A percentile compares a stretch with the other conserved stretches of the same genome.
These are phyloP conservation scores for Cercospora zeae-maydis DNA, from an alignment of 2,329 filamentous ascomycete genomes.

Conservation along the genomic window DNA sequence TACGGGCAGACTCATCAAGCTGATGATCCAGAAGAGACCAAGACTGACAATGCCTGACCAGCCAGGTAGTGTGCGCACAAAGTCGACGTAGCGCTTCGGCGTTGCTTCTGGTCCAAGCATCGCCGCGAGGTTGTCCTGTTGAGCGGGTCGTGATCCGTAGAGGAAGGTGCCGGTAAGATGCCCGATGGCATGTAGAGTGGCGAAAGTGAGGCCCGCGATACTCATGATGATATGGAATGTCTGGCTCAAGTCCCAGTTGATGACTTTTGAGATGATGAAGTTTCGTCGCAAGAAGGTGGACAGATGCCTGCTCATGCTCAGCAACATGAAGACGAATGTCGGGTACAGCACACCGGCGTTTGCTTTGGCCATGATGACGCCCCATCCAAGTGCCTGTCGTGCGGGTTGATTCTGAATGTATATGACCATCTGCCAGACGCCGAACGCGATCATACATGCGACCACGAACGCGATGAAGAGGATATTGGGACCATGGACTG, in stretches of 20 bases:
- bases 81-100: slow-evolving; percentile 47
- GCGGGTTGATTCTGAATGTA: slow-evolving; percentile 48
- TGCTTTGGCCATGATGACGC: slow-evolving; percentile 54
- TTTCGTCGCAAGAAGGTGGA: slow-evolving; percentile 53
- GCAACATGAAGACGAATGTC: slow-evolving; percentile 56
- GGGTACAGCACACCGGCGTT: slow-evolving; percentile 55
- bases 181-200: slow-evolving; percentile 53
- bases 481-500: slow-evolving; percentile 53
- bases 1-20: slow-evolving; percentile 49
- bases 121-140: slow-evolving; percentile 46
- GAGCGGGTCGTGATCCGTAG: slow-evolving; percentile 46
- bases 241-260: slow-evolving; percentile 57
- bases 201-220: slow-evolving; percentile 49
- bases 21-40: slow-evolving; percentile 50
- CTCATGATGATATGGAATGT: slow-evolving; percentile 56
- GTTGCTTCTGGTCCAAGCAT: slow-evolving; percentile 45
- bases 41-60: slow-evolving; percentile 51
- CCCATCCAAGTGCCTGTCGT: slow-evolving; percentile 53
- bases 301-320: slow-evolving; percentile 58
- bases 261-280: slow-evolving; percentile 52
- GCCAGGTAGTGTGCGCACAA: slow-evolving; percentile 49
- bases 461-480: slow-evolving; percentile 50
- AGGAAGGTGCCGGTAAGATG: slow-evolving; percentile 54
- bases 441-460: slow-evolving; percentile 49
- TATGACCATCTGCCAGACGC: slow-evolving; percentile 54